Percentiles rank a stretch among this genome's conserved stretches.
phyloP scores from a whole-genome alignment of 2,329 filamentous ascomycete species.

The Penicillium sp. region DNA sequence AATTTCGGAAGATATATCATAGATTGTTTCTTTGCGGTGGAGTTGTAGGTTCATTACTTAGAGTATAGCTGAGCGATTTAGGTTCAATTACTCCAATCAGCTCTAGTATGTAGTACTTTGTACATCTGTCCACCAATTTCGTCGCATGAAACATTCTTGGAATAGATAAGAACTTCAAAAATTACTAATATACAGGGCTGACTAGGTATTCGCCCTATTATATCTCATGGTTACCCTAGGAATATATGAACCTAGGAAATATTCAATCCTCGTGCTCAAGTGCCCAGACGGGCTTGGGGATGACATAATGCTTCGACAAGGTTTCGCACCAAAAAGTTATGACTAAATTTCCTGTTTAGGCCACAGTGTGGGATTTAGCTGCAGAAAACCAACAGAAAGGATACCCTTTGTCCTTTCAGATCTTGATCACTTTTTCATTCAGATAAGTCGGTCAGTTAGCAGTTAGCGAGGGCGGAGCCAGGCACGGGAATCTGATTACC shows the following conservation, averaged over 20 bases:
- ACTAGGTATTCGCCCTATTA: neutral
- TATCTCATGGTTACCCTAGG: neutral
- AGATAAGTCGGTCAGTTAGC: neutral
- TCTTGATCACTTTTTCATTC: neutral
- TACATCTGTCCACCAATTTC: neutral
- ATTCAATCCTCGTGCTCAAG: neutral
- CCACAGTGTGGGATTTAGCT: constrained; percentile 4
- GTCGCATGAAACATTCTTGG: neutral
- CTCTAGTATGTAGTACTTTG: too few relatives aligned
- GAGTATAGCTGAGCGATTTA: too few relatives aligned
- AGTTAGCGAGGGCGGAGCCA: constrained; percentile 22
- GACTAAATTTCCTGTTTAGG: constrained; percentile 5
- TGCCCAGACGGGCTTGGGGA: neutral
- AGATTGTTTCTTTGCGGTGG: too few relatives aligned
- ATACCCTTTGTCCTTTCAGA: neutral
- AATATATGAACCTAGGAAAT: neutral
- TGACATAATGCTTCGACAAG: neutral
- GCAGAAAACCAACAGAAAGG: neutral
- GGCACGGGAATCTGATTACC: constrained; percentile 28
- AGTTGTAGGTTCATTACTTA: too few relatives aligned
- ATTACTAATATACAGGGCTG: neutral
- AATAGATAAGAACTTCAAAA: neutral
- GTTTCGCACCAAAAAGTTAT: neutral
- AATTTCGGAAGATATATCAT: too few relatives aligned
- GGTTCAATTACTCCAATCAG: too few relatives aligned